Base-by-base conservation (phyloP, 345 rosid species). In the Populus deltoides region DNA sequence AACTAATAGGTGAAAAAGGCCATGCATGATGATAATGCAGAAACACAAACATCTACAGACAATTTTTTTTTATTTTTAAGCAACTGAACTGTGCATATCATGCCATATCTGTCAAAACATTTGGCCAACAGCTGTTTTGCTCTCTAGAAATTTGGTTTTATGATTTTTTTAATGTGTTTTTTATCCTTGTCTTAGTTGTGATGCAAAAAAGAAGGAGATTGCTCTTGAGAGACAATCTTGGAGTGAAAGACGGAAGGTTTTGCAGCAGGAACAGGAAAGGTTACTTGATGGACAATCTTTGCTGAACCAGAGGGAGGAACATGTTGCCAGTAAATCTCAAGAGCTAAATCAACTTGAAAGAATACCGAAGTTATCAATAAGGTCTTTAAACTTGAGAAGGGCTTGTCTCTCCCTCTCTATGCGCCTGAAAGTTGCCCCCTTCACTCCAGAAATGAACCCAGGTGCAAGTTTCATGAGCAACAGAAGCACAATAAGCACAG, bases 281-380 rank as follows among this genome's bases (percentile, higher is more conserved):
- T 83, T 96, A 75, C 89, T 94, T 62, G 94, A 93, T 78, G 90
- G 87, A 66, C 95, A 93, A 83, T 84, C 88, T 79, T 87, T 85
- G 16, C 88, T 93, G 75, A 93, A 90, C 83, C 92, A 90, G 83
- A 90, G 98, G 86, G 98, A 96, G 88, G 97, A 90, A 25, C 80
- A 88, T 82, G 85, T 92, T 79, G 88, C 89, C 77, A 80, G 82
- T 73, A 90, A 88, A 85, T 86, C 91, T 71, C 91, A 86, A 96
- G 80, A 96, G 80, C 74, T 93, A 77, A 83, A 79, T 82, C 90
- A 67, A n/a, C n/a, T n/a, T n/a, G n/a, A n/a, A n/a, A n/a, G n/a
- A n/a, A n/a, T n/a, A n/a, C n/a, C n/a, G n/a, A n/a, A n/a, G n/a
- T n/a, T n/a, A n/a, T n/a, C n/a, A n/a, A n/a, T n/a, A n/a, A n/a